Conservation (phyloP, 768 basidiomycete species). For the Lentinula aciculospora region DNA sequence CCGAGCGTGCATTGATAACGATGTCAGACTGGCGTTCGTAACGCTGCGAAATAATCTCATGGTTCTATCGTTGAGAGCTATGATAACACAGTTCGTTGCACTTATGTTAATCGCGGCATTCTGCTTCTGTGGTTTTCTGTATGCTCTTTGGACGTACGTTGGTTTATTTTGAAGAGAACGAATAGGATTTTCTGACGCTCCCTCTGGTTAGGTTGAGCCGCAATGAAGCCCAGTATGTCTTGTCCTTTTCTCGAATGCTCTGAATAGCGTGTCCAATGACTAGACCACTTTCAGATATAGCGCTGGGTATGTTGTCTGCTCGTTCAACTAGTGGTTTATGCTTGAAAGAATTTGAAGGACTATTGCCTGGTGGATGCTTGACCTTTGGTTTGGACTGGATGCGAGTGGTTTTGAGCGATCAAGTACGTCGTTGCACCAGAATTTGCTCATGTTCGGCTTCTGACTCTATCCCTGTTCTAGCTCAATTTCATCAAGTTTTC, state of each 20-base stretch:
- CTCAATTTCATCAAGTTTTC: conserved; percentile 77
- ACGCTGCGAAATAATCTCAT: conserved; percentile 77
- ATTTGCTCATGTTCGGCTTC: conserved; percentile 4
- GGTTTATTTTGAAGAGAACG: no score
- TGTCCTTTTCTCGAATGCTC: neutral
- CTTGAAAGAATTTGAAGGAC: conserved; percentile 26
- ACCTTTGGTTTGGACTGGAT: conserved; percentile 93
- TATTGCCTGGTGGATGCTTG: conserved; percentile 94
- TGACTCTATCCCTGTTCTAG: conserved; percentile 23
- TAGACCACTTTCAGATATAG: conserved; percentile 1
- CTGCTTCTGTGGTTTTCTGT: conserved; percentile 90
- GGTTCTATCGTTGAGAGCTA: conserved; percentile 81
- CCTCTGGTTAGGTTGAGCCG: conserved; percentile 50
- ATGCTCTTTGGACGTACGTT: conserved; percentile 89
- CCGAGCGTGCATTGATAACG: neutral
- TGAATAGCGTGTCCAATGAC: neutral
- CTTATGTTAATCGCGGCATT: conserved; percentile 83
- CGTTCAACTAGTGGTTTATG: conserved; percentile 8
- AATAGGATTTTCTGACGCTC: no score
- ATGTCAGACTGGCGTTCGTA: conserved; percentile 80
- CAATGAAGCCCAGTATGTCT: conserved; percentile 48
- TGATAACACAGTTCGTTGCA: conserved; percentile 86
- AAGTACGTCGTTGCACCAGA: conserved; percentile 39
- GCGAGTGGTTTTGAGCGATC: conserved; percentile 83
- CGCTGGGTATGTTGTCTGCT: conserved; percentile 28